Evolutionary conservation across 331 rosid species (phyloP), one percentile per base, ranked within the genome.

Genomic region (Quercus lobata): DNA sequence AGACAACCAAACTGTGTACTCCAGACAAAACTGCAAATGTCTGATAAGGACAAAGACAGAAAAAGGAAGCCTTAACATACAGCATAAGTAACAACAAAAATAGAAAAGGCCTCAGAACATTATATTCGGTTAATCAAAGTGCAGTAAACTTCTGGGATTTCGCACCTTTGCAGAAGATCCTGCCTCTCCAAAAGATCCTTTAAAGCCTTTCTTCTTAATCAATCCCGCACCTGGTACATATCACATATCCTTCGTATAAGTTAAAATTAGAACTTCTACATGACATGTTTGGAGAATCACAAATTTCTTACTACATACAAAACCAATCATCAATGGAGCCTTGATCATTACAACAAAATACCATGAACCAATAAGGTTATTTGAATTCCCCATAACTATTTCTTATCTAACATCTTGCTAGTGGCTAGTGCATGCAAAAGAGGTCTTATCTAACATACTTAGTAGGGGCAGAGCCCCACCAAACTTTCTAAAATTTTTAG

Each of bases 11-110:
- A 76, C 99, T 95, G 71, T 92, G 99, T 24, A 95, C 97, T 84
- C 99, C 99, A 74, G 99, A 89, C 87, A 95, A 86, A 93, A 95
- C 96, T 77, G 97, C 97, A 88, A 95, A 95, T 29, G 97, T 95
- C 99, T 95, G 84, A 56, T 54, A 17, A 29, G 11, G 53, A 55
- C 35, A 82, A 80, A 41, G 22, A 74, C 57, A 57, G 84, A 21
- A 76, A 35, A 22, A 41, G 57, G 57, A 5, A 10, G 63, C 66
- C 62, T 57, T 22, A 69, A 52, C 22, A 73, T 22, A 11, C 21
- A 21, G 49, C 17, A 18, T 21, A 69, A 19, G 22, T 60, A 29
- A 30, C 41, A 44, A 58, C 11, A 77, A 27, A 55, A 52, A 18
- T 49, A 66, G 46, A 69, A 30, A 6, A 57, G 25, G 29, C 6